These are phyloP conservation scores for Cicer pinnatifidum DNA, from an alignment of 306 rosid species.

Conservation along the genomic window DNA sequence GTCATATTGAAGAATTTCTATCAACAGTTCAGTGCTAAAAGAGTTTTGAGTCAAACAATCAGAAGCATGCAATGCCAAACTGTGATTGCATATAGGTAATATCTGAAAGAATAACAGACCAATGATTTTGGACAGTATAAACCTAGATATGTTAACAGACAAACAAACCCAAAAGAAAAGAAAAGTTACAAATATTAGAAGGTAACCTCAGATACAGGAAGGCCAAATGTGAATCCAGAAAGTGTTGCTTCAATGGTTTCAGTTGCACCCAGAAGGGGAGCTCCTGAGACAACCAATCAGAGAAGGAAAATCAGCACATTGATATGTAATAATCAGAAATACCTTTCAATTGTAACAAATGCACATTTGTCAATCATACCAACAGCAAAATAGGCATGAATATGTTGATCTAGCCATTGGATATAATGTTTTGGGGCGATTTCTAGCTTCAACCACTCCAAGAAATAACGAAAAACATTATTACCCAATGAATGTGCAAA, in stretches of 20 bases:
- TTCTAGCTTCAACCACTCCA: constrained; percentile 98
- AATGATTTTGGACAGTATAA: constrained; percentile 35
- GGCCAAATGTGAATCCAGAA: constrained; percentile 88
- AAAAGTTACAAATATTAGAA: constrained; percentile 40
- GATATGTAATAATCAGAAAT: constrained; percentile 22
- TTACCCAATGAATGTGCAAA: constrained; percentile 97
- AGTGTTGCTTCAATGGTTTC: constrained; percentile 88
- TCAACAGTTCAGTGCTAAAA: constrained; percentile 17
- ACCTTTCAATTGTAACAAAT: constrained; percentile 36
- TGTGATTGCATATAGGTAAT: background rate
- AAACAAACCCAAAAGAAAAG: constrained; percentile 30
- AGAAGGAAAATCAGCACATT: constrained; percentile 41
- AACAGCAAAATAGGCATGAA: constrained; percentile 96
- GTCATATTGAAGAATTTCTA: constrained; percentile 36
- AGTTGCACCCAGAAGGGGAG: constrained; percentile 92
- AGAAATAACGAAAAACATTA: constrained; percentile 87
- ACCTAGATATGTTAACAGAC: constrained; percentile 27
- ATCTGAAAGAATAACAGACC: constrained; percentile 26
- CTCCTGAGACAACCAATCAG: constrained; percentile 59
- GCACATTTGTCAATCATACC: constrained; percentile 59
- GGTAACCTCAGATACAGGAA: constrained; percentile 92
- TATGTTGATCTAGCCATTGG: constrained; percentile 87
- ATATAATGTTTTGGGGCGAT: constrained; percentile 92
- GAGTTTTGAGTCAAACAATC: constrained; percentile 12
- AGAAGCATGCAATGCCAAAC: constrained; percentile 9